Percentiles rank a stretch among this genome's conserved stretches.
Conservation (phyloP, 1,284 basidiomycete species). For the Pyrrhoderma lamaoense region DNA sequence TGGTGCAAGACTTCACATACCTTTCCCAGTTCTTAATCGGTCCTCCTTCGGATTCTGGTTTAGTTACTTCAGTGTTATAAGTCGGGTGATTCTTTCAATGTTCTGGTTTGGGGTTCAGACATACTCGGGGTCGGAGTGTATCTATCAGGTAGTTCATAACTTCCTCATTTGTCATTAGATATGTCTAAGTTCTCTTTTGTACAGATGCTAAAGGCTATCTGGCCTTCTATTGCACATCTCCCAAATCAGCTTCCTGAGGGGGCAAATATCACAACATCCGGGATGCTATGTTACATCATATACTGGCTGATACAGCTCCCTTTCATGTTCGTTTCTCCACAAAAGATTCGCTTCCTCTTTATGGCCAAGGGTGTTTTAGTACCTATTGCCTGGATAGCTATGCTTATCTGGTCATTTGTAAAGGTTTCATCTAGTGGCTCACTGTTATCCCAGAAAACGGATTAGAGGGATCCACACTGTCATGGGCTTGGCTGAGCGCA, state of each 20-base stretch:
- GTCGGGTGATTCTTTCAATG: conserved; percentile 65
- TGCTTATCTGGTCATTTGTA: conserved; percentile 68
- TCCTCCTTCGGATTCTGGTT: conserved; percentile 79
- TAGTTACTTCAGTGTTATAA: conserved; percentile 70
- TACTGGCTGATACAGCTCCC: conserved; percentile 74
- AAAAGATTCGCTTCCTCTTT: conserved; percentile 69
- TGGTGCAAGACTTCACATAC: conserved; percentile 61
- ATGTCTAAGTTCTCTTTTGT: not conserved
- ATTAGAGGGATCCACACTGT: conserved; percentile 43
- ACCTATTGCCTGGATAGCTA: conserved; percentile 60
- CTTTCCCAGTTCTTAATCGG: conserved; percentile 68
- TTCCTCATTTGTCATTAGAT: not conserved
- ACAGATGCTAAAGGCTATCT: conserved; percentile 71
- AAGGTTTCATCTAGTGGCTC: conserved; percentile 47
- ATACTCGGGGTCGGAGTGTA: conserved; percentile 54
- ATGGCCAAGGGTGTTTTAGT: conserved; percentile 58
- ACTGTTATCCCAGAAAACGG: conserved; percentile 42
- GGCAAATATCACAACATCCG: conserved; percentile 57
- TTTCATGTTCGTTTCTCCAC: conserved; percentile 69
- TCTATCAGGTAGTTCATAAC: conserved; percentile 39
- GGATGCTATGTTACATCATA: conserved; percentile 70
- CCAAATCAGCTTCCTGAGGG: conserved; percentile 54
- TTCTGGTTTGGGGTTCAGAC: conserved; percentile 68
- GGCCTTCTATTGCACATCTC: conserved; percentile 59
- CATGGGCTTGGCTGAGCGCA: conserved; percentile 69